Conservation (phyloP, 208 protist species). For the Acanthamoeba divionensis region DNA sequence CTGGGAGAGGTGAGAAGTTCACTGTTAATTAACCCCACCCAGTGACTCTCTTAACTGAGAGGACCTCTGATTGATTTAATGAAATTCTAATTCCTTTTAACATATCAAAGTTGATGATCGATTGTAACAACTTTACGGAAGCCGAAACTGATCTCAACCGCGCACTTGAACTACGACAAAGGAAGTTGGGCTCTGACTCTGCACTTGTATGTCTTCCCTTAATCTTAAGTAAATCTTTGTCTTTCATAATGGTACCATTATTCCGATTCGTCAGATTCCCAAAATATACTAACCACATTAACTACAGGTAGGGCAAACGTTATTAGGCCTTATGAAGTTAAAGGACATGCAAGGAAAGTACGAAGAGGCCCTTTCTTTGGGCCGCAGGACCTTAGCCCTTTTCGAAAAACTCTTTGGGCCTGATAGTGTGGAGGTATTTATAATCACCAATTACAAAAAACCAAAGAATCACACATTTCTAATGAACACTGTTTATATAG, state of each 20-base stretch:
- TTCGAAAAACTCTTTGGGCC: constrained; percentile 47
- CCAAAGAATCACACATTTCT: no score
- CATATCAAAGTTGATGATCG: constrained; percentile 2
- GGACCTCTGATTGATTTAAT: no score
- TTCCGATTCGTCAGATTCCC: no score
- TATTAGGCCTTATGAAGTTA: not conserved
- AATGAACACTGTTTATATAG: not conserved
- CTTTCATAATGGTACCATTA: no score
- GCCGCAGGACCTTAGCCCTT: not conserved
- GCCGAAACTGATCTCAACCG: not conserved
- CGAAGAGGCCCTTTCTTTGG: not conserved
- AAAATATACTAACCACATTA: not conserved
- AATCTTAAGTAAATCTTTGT: no score
- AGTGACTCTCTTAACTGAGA: no score
- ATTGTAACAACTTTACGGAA: constrained; percentile 42
- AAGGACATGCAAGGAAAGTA: not conserved
- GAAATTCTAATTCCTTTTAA: no score
- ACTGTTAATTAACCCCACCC: no score
- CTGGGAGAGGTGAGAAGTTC: no score
- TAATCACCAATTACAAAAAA: no score
- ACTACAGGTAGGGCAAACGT: not conserved
- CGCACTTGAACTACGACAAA: not conserved
- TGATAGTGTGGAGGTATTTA: not conserved
- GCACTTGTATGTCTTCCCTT: not conserved
- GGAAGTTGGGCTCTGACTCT: not conserved